These are phyloP conservation scores for Aspergillus awamori DNA, from an alignment of 2,329 filamentous ascomycete genomes.

Conservation along the genomic window DNA sequence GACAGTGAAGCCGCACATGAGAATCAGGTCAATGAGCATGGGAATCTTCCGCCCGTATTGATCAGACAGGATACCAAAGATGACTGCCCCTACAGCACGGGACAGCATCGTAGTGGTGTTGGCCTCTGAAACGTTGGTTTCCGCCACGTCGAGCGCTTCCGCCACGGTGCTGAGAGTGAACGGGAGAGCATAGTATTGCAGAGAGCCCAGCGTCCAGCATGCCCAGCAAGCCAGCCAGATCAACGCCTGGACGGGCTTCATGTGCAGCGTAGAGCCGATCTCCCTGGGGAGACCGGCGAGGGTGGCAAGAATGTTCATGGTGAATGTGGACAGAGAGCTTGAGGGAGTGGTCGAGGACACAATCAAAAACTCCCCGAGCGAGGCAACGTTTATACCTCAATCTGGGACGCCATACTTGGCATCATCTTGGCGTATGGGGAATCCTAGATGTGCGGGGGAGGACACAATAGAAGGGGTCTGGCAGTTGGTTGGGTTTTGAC, in stretches of 20 bases:
- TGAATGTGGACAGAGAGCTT: neutral
- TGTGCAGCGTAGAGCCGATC: neutral
- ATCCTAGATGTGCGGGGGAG: neutral
- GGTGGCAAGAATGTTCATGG: neutral
- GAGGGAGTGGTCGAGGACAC: neutral
- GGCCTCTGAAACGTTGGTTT: neutral
- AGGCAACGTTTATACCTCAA: neutral
- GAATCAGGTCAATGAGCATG: neutral
- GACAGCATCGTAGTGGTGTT: constrained; percentile 1
- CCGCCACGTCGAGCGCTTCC: neutral
- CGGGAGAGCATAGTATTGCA: neutral
- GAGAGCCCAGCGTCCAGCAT: neutral
- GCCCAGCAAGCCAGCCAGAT: constrained; percentile 3
- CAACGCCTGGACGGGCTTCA: neutral
- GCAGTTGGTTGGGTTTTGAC: neutral
- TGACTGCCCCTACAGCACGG: neutral
- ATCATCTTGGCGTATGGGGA: neutral
- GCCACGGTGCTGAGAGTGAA: neutral
- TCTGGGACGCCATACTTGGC: neutral
- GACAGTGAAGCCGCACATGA: neutral
- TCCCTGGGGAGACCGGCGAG: neutral
- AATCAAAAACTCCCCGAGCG: neutral
- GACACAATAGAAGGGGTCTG: neutral
- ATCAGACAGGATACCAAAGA: neutral
- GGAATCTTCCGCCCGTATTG: constrained; percentile 5